A percentile compares a stretch with the other conserved stretches of the same genome.
Evolutionary conservation across 306 rosid species (phyloP).

Genomic region (Medicago ruthenica): DNA sequence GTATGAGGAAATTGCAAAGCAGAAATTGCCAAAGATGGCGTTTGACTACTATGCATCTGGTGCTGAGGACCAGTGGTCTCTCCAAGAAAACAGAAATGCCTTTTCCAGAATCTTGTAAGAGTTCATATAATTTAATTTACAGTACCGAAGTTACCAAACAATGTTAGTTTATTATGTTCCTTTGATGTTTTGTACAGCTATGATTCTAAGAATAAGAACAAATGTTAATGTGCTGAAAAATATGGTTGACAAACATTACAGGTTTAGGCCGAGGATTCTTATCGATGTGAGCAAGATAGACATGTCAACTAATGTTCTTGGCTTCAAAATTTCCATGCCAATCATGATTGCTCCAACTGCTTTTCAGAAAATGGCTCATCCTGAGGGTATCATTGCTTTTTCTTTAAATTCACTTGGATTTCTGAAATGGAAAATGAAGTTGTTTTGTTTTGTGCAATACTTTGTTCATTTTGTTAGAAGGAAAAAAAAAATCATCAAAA

Average conservation of each 20-base stretch:
- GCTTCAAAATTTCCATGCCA: conserved; percentile 98
- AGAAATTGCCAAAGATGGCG: conserved; percentile 74
- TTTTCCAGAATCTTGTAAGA: conserved; percentile 70
- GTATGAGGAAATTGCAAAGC: conserved; percentile 74
- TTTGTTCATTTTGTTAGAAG: conserved; percentile 22
- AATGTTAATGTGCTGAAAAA: conserved; percentile 23
- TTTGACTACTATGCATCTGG: conserved; percentile 82
- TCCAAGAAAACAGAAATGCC: conserved; percentile 74
- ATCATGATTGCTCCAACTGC: conserved; percentile 99
- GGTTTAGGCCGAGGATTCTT: conserved; percentile 97
- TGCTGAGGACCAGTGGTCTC: conserved; percentile 83
- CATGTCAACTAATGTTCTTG: conserved; percentile 81
- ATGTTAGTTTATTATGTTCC: not conserved
- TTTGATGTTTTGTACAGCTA: not conserved
- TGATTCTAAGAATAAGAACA: too few relatives aligned
- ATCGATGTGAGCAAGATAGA: conserved; percentile 97
- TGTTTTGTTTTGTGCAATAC: conserved; percentile 1
- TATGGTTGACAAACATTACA: conserved; percentile 40
- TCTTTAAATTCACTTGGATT: conserved; percentile 27
- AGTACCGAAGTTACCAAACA: not conserved
- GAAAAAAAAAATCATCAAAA: not conserved
- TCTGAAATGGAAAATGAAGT: not conserved
- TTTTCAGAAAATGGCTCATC: conserved; percentile 98
- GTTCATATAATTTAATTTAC: not conserved
- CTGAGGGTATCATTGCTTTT: conserved; percentile 69